Conservation (phyloP, 768 basidiomycete species). For the Ramaria sp. region DNA sequence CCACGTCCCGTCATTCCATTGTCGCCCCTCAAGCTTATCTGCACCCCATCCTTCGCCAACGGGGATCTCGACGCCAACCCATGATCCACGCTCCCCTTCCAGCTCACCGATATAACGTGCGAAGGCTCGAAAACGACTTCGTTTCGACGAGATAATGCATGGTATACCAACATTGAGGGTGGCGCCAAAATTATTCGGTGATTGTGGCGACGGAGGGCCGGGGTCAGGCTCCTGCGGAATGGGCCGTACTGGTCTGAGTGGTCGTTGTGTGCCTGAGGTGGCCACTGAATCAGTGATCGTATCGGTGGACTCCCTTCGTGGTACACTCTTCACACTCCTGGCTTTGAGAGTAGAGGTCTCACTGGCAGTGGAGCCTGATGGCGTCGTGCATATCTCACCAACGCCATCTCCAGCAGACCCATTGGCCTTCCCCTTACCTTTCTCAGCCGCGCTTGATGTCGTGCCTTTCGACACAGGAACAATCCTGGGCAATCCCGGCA, state of each 20-base stretch:
- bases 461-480: conserved; percentile 20
- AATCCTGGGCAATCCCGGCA: conserved; percentile 10
- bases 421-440: conserved; percentile 16
- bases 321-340: conserved; percentile 15
- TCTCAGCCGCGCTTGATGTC: conserved; percentile 10
- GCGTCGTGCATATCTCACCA: conserved; percentile 29
- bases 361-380: conserved; percentile 22
- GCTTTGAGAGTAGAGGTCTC: conserved; percentile 31
- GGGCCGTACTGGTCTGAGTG: conserved; percentile 14
- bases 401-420: conserved; percentile 15
- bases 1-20: conserved; percentile 82
- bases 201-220: conserved; percentile 9
- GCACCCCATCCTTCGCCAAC: conserved; percentile 45
- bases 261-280: conserved; percentile 17
- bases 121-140: conserved; percentile 75
- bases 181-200: conserved; percentile 32
- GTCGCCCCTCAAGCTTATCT: conserved; percentile 47
- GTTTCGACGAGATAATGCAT: conserved; percentile 78
- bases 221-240: conserved; percentile 1
- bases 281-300: conserved; percentile 18
- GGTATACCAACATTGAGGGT: conserved; percentile 82
- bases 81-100: conserved; percentile 68
- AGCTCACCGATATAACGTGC: conserved; percentile 86
- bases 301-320: conserved; percentile 11
- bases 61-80: conserved; percentile 89